Evolutionary conservation across 2,329 filamentous ascomycete genomes (phyloP).

Genomic region (Cladosporium sp.): DNA sequence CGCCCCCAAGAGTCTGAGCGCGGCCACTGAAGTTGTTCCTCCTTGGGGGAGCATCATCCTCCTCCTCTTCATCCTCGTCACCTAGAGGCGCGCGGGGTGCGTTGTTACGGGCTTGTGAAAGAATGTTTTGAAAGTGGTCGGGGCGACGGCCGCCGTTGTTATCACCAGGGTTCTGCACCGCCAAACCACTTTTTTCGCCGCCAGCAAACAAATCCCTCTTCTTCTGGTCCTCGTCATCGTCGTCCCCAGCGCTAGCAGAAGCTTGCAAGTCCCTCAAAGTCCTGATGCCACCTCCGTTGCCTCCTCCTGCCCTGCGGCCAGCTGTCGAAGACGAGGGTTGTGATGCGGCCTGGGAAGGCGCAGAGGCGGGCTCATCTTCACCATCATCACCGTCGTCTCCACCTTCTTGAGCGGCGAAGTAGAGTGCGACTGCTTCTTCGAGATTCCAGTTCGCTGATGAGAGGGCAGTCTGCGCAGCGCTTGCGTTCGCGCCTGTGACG

Average conservation of each 20-base stretch:
- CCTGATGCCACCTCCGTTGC: conserved; percentile 28
- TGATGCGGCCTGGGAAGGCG: conserved; percentile 12
- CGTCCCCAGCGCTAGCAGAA: conserved; percentile 48
- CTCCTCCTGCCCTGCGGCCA: conserved; percentile 23
- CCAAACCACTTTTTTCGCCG: conserved; percentile 75
- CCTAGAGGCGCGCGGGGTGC: conserved; percentile 49
- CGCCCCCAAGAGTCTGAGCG: conserved; percentile 71
- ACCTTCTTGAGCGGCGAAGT: conserved; percentile 38
- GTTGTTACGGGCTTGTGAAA: conserved; percentile 48
- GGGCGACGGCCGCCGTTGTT: conserved; percentile 30
- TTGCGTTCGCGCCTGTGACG: conserved; percentile 31
- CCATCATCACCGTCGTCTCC: conserved; percentile 26
- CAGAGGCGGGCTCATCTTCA: conserved; percentile 2
- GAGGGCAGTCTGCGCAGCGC: conserved; percentile 37
- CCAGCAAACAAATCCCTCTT: conserved; percentile 71
- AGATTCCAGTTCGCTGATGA: conserved; percentile 41
- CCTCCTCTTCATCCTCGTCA: conserved; percentile 43
- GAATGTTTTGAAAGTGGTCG: conserved; percentile 46
- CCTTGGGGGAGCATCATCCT: conserved; percentile 33
- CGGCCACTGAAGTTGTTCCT: conserved; percentile 55
- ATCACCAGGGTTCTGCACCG: conserved; percentile 54
- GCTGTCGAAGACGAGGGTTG: conserved; percentile 14
- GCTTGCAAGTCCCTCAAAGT: conserved; percentile 42
- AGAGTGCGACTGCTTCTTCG: conserved; percentile 39
- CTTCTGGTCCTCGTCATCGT: conserved; percentile 55